These are phyloP conservation scores for Neolentinus lepideus DNA, from an alignment of 1,284 basidiomycete genomes.

Conservation along the genomic window DNA sequence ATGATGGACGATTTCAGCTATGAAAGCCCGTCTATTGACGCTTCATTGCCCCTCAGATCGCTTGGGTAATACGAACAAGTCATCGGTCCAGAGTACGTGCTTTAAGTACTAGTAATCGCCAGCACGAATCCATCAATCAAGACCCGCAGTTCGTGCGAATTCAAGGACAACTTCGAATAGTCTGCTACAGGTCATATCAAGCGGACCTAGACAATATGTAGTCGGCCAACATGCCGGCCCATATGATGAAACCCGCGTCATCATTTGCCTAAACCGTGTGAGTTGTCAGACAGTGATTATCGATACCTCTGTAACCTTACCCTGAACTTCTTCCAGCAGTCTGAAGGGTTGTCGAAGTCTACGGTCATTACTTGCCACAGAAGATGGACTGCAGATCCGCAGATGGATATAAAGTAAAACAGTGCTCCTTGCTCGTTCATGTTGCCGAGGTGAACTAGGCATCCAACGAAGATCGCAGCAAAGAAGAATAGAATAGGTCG, in stretches of 20 bases:
- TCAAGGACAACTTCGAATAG: too few relatives aligned
- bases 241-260: neutral
- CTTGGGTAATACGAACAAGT: too few relatives aligned
- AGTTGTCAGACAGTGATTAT: neutral
- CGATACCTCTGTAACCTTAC: neutral
- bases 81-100: too few relatives aligned
- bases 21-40: too few relatives aligned
- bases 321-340: conserved; percentile 41
- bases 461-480: conserved; percentile 24
- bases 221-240: neutral
- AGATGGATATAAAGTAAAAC: conserved; percentile 50
- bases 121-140: too few relatives aligned
- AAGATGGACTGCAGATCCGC: conserved; percentile 38
- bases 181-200: too few relatives aligned
- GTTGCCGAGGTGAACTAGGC: conserved; percentile 35
- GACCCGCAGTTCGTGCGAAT: too few relatives aligned
- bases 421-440: conserved; percentile 39
- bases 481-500: conserved; percentile 28
- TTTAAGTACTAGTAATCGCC: too few relatives aligned
- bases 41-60: too few relatives aligned
- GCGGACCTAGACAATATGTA: neutral
- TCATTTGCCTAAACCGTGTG: neutral
- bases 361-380: conserved; percentile 52
- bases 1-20: too few relatives aligned
- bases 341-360: conserved; percentile 44